phyloP scores from a whole-genome alignment of 257 asterid genomes.

The Jasminum sambac region DNA sequence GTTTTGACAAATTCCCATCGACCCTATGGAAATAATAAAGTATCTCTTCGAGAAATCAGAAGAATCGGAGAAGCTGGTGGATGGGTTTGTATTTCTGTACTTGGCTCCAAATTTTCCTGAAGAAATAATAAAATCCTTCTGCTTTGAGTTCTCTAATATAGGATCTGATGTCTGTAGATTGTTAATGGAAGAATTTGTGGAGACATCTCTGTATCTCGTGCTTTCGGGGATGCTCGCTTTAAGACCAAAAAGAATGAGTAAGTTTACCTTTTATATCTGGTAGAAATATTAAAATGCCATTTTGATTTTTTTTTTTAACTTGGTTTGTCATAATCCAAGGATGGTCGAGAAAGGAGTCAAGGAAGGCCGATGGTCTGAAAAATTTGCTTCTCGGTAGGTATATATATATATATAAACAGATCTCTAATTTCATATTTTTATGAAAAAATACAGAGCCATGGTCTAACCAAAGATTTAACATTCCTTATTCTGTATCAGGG shows the following conservation, averaged over 20 bases:
- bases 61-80: slow-evolving; percentile 89
- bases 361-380: slow-evolving; percentile 85
- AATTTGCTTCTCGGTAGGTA: slow-evolving; percentile 81
- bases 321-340: slow-evolving; percentile 38
- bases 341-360: slow-evolving; percentile 85
- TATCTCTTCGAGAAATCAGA: slow-evolving; percentile 72
- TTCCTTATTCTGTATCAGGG: slow-evolving; percentile 42
- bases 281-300: slow-evolving; percentile 4
- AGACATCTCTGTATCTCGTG: slow-evolving; percentile 91
- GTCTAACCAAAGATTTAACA: slow-evolving; percentile 1
- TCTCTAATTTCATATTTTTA: background rate
- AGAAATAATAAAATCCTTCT: background rate
- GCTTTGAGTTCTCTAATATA: background rate
- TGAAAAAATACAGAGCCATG: background rate
- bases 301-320: slow-evolving; percentile 13
- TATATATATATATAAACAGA: background rate
- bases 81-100: slow-evolving; percentile 68
- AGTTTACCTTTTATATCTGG: slow-evolving; percentile 25
- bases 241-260: slow-evolving; percentile 84
- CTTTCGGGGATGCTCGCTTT: slow-evolving; percentile 93
- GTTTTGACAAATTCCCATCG: slow-evolving; percentile 78
- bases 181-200: slow-evolving; percentile 89
- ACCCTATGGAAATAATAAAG: slow-evolving; percentile 77
- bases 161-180: slow-evolving; percentile 48
- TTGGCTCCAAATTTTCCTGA: background rate